Evolutionary conservation across 306 rosid genomes (phyloP).

Genomic region (Cercis canadensis): DNA sequence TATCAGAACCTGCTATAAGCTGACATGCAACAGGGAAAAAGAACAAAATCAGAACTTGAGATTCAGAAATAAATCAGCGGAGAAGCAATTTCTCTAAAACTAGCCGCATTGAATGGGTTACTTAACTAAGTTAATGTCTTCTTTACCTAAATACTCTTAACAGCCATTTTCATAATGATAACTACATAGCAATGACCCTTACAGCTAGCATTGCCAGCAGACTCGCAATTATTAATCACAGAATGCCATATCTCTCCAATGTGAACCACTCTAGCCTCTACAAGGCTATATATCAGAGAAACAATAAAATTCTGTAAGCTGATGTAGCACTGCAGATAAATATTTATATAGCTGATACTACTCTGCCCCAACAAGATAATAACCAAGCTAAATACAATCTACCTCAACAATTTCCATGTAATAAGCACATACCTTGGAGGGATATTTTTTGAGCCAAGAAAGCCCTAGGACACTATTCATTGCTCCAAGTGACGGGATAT

Average conservation of each 20-base stretch:
- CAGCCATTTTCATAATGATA: constrained; percentile 18
- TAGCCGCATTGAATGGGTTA: constrained; percentile 30
- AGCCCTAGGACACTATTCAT: constrained; percentile 88
- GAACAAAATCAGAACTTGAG: constrained; percentile 38
- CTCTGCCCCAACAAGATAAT: constrained; percentile 20
- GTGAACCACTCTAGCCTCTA: constrained; percentile 27
- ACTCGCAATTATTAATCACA: constrained; percentile 29
- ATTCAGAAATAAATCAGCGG: constrained; percentile 25
- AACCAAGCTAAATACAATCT: constrained; percentile 9
- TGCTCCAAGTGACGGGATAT: constrained; percentile 79
- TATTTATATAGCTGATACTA: constrained; percentile 15
- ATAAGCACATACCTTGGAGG: constrained; percentile 69
- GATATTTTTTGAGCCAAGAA: constrained; percentile 86
- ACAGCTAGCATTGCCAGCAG: constrained; percentile 18
- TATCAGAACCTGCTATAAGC: constrained; percentile 95
- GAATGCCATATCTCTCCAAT: constrained; percentile 3
- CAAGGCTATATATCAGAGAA: constrained; percentile 29
- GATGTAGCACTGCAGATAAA: constrained; percentile 14
- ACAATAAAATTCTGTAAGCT: constrained; percentile 19
- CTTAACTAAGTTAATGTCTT: constrained; percentile 11
- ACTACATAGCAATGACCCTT: constrained; percentile 21
- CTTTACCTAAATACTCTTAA: constrained; percentile 17
- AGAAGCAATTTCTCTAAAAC: constrained; percentile 36
- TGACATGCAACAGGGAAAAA: constrained; percentile 46
- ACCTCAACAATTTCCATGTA: constrained; percentile 19